phyloP scores from a whole-genome alignment of 2,329 filamentous ascomycete genomes.

The Phaeosphaeria sp. region DNA sequence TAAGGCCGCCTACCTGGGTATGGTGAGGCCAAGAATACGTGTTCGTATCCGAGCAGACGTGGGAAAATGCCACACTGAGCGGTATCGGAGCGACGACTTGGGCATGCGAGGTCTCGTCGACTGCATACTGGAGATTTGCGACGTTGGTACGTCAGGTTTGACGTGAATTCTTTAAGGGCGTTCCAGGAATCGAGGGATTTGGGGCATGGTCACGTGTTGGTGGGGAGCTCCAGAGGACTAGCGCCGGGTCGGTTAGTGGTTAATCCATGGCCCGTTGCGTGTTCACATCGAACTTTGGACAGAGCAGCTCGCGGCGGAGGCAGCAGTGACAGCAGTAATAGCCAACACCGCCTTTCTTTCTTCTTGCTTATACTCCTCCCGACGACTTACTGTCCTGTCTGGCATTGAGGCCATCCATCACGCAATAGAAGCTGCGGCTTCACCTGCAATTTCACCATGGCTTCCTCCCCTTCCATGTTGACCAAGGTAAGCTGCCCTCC shows the following conservation, averaged over 20 bases:
- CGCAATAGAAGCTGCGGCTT: conserved; percentile 53
- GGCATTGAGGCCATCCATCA: conserved; percentile 38
- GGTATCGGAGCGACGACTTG: conserved; percentile 27
- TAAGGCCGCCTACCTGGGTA: neutral
- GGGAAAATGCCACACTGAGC: neutral
- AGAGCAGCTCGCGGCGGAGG: conserved; percentile 37
- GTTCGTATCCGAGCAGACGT: neutral
- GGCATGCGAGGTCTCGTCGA: conserved; percentile 33
- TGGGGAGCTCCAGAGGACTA: conserved; percentile 21
- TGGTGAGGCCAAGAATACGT: neutral
- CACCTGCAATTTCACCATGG: conserved; percentile 53
- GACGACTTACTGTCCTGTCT: conserved; percentile 16
- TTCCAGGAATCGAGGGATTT: conserved; percentile 1
- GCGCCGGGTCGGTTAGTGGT: conserved; percentile 13
- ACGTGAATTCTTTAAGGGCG: neutral
- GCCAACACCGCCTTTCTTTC: conserved; percentile 29
- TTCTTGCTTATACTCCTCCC: conserved; percentile 12
- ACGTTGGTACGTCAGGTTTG: neutral
- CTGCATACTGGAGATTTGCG: neutral
- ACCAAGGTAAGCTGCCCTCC: conserved; percentile 54
- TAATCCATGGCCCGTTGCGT: conserved; percentile 31
- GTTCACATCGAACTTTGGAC: conserved; percentile 47
- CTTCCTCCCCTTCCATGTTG: conserved; percentile 59
- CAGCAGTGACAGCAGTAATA: conserved; percentile 30
- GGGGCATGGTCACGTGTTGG: conserved; percentile 15